These are phyloP conservation scores for Plantago major DNA, from an alignment of 257 asterid species.

Conservation along the genomic window DNA sequence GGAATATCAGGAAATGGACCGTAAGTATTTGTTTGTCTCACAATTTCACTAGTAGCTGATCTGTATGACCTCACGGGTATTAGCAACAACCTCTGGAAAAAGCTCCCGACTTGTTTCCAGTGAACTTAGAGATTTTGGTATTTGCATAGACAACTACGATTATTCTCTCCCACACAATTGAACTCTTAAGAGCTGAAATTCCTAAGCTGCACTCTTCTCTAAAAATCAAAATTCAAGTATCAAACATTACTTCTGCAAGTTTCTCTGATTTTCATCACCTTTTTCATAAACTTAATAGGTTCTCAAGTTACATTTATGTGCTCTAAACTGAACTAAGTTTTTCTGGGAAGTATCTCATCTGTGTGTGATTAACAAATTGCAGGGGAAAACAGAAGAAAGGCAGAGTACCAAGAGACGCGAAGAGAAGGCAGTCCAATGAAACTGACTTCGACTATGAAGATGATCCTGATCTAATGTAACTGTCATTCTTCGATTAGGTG, in stretches of 20 bases:
- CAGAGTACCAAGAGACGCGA: slow-evolving; percentile 82
- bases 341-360: neutral
- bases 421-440: slow-evolving; percentile 91
- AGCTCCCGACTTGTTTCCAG: no score
- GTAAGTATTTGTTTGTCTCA: slow-evolving; percentile 41
- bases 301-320: no score
- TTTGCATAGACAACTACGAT: no score
- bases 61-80: neutral
- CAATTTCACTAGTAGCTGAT: slow-evolving; percentile 1
- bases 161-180: no score
- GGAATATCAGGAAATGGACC: slow-evolving; percentile 71
- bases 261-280: no score
- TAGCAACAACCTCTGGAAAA: no score
- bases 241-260: no score
- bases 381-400: slow-evolving; percentile 94
- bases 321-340: neutral
- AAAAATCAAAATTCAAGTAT: no score
- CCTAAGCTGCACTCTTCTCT: no score
- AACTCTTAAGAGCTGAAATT: no score
- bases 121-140: no score
- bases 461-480: slow-evolving; percentile 79
- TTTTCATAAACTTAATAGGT: no score
- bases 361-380: slow-evolving; percentile 15
- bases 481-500: slow-evolving; percentile 5
- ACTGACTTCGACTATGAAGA: slow-evolving; percentile 91